Base-by-base conservation (phyloP, 2,329 filamentous ascomycete species). In the Elsinoe fawcettii region DNA sequence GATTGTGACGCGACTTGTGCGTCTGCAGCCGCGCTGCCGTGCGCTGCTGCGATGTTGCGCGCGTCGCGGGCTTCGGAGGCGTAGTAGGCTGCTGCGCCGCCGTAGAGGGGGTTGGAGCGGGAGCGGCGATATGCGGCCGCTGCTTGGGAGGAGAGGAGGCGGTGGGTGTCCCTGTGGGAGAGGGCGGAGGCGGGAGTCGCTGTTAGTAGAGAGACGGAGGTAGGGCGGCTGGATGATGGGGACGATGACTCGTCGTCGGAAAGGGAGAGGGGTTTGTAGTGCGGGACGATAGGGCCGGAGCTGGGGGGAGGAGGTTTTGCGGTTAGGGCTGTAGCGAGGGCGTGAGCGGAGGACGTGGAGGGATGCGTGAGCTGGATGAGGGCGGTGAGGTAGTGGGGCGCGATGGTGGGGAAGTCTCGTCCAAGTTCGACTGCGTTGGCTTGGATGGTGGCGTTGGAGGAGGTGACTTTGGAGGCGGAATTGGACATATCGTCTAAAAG, bases 31-130 rank as follows among this genome's bases (percentile, higher is more conserved):
- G 76, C 76, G n/a, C 83, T 83, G 16, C 76, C 76, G n/a, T 83
- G 79, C 16, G 74, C 74, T 60, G 80, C 79, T 1, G 84, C 80
- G 43, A 75, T 75, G 11, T 76, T 78, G 3, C 80, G 75, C 58
- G 84, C 79, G 47, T 88, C 83, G 20, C 85, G 83, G 1, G 83
- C 86, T 9, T 87, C 75, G 54, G 88, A 81, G 1, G 83, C 79
- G 69, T 95, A 95, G 67, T 88, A 88, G 0, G 80, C 83, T 7
- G 88, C 88, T 1, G 82, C 91, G 58, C 85, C 87, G 20, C 84
- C 81, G 75, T 88, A 90, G 2, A 92, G 74, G 0, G 79, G 85
- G 60, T 90, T 82, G 0, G 88, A 90, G 63, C 80, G 84, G 16
- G 80, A 80, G 63, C 76, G 80, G 32, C 81, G 79, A 64, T 82